Base-by-base conservation (phyloP, 345 rosid species). In the Eucalyptus curtisii region DNA sequence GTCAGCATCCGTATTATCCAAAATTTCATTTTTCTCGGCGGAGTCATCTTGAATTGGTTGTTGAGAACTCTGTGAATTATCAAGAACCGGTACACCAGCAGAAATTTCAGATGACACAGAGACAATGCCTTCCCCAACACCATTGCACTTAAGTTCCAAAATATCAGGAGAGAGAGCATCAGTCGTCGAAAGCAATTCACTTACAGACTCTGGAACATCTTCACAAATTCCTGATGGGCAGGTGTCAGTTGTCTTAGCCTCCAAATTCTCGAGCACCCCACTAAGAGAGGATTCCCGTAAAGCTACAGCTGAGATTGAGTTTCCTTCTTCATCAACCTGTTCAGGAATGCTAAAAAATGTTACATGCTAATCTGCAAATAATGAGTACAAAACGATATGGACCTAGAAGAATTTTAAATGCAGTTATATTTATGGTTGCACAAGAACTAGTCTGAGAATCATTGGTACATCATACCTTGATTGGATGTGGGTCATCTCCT, bases 321-420 rank as follows among this genome's bases (percentile, higher is more conserved):
- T 85, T 76, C 92, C 89, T 87, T 89, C 91, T 30, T 88, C 95
- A 91, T 82, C 94, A 88, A 90, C 88, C 93, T 92, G 91, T 87
- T 86, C 45, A 37, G 42, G 45, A 6, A 10, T 40, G 47, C 82
- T 76, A 76, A 7, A 52, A 5, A 45, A 50, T 86, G 89, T 92
- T 86, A 53, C 37, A 82, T 44, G 37, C 47, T 19, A 53, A 89
- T 48, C 82, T 40, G 45, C 47, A 76, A 19, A 20, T 37, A 22
- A 76, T 20, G 9, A 76, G 24, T 20, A 24, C 89, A 57, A 80
- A 25, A 85, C 15, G 85, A 59, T 22, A 50, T 50, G 45, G 82
- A 37, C 82, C 47, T 71, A 37, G 25, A 76, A 71, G 82, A 37
- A 76, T 76, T 76, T 76, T 22, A 10, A 76, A 76, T 76, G 82